Conservation (phyloP, 2,329 filamentous ascomycete species). For the Phyllosticta citrichinensis region DNA sequence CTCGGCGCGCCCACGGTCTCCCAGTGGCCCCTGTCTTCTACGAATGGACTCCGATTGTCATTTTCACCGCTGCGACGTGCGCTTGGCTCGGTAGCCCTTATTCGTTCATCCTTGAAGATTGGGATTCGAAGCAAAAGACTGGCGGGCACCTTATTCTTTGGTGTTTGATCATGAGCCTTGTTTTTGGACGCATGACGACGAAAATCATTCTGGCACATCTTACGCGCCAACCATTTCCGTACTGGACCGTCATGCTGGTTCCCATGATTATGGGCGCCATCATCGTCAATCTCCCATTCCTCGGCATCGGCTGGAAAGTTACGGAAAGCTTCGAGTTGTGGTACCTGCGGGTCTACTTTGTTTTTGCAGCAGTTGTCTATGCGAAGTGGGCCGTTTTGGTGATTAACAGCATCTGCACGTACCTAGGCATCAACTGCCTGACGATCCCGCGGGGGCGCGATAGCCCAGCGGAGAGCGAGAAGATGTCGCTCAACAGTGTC, state of each 20-base stretch:
- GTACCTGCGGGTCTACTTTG: conserved; percentile 77
- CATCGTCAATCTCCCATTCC: conserved; percentile 67
- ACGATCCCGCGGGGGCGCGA: conserved; percentile 52
- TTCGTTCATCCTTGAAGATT: conserved; percentile 64
- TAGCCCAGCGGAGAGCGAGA: conserved; percentile 21
- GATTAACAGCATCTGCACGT: conserved; percentile 82
- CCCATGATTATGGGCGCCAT: conserved; percentile 80
- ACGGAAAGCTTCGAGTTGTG: conserved; percentile 54
- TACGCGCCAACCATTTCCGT: conserved; percentile 86
- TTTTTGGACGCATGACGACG: conserved; percentile 95
- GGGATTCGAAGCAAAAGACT: conserved; percentile 3
- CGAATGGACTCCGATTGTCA: conserved; percentile 85
- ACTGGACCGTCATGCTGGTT: conserved; percentile 85
- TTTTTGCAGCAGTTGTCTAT: conserved; percentile 77
- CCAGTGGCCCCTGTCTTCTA: conserved; percentile 75
- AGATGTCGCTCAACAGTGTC: neutral
- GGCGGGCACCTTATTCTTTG: conserved; percentile 80
- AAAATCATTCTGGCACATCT: conserved; percentile 98
- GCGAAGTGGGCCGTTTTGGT: conserved; percentile 88
- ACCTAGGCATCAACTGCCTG: conserved; percentile 86
- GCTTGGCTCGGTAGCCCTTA: conserved; percentile 87
- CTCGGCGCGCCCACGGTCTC: conserved; percentile 60
- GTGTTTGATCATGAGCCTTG: conserved; percentile 89
- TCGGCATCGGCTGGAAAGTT: conserved; percentile 42
- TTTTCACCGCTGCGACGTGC: conserved; percentile 65